Evolutionary conservation across 148 eudicot genomes (phyloP), one percentile per base, ranked within the genome.

Genomic region (Euryodendron excelsum): DNA sequence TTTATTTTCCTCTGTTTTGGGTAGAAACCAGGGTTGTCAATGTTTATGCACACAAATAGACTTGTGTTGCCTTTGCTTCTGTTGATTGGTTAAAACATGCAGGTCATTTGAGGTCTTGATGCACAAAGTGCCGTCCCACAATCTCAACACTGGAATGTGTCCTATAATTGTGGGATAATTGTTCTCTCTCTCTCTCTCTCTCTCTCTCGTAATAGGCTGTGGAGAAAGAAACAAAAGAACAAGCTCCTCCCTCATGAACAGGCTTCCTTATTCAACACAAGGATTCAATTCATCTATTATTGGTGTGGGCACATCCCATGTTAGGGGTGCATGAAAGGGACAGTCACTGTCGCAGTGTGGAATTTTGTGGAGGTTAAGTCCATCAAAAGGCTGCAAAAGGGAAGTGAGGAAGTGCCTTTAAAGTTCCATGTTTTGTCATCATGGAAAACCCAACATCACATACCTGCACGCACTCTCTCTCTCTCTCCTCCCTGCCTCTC

Each of bases 181-280:
- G 55, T 15, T 50, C 55, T 44, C 47, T 44, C 55, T 50, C 55
- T 50, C 53, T 64, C 69, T 64, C 69, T 64, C 69, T 64, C 69
- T 64, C 69, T 64, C 69, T 28, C 37, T 12, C n/a, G 69, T 15
- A 31, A 21, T 10, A n/a, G 36, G 41, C 4, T 27, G 1, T 18
- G n/a, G 37, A 34, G 55, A 13, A 14, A 17, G 33, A 34, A 15
- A 64, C 21, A 64, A 33, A 33, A 64, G 69, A 31, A 34, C 41
- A 34, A 64, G 69, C n/a, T 13, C 1, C 8, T 33, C 7, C 69
- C 69, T 33, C 6, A 64, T 64, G 41, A 33, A 31, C 21, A 64
- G 44, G 44, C n/a, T 34, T 3, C 21, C 69, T 8, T 36, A 0
- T 66, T 10, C 64, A 60, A 27, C 64, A 12, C 9, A 17, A 25